These are phyloP conservation scores for Moesziomyces sp. DNA, from an alignment of 1,284 basidiomycete species.

Conservation along the genomic window DNA sequence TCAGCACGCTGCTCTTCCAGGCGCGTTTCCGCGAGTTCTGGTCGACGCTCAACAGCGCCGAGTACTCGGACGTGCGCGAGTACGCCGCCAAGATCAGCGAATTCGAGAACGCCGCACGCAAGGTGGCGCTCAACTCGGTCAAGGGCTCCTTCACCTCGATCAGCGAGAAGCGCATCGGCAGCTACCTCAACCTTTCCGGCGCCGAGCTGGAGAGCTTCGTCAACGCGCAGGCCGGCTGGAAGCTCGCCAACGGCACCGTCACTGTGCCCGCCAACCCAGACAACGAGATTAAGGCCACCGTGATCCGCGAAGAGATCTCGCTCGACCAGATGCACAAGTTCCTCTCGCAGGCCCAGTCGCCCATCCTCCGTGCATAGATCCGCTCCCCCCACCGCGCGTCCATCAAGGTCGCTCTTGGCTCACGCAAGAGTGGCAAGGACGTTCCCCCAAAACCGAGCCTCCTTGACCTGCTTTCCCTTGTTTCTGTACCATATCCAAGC, in stretches of 20 bases:
- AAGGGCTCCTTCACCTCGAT: constrained; percentile 83
- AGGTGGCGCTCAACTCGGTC: constrained; percentile 80
- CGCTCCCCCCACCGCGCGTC: neutral
- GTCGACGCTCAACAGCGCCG: constrained; percentile 70
- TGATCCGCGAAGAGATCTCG: constrained; percentile 89
- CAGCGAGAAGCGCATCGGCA: constrained; percentile 75
- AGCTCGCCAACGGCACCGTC: constrained; percentile 76
- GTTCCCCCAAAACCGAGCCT: constrained; percentile 6
- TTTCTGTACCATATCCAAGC: constrained; percentile 45
- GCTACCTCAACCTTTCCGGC: constrained; percentile 80
- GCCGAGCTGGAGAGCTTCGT: constrained; percentile 77
- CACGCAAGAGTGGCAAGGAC: too few relatives aligned
- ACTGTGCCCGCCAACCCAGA: constrained; percentile 73
- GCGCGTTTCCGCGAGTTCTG: constrained; percentile 93
- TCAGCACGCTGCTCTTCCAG: constrained; percentile 82
- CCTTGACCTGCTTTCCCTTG: constrained; percentile 18
- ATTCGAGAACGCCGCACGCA: constrained; percentile 82
- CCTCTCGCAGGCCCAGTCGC: constrained; percentile 54
- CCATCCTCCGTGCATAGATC: constrained; percentile 36
- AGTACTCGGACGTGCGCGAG: constrained; percentile 81
- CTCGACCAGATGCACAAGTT: constrained; percentile 73
- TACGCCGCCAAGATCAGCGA: constrained; percentile 83
- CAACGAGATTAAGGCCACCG: constrained; percentile 92
- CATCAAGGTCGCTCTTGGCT: too few relatives aligned
- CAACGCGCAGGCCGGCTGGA: constrained; percentile 78